Evolutionary conservation across 176 grass and related monocot genomes (phyloP).

Genomic region (Eleusine coracana): DNA sequence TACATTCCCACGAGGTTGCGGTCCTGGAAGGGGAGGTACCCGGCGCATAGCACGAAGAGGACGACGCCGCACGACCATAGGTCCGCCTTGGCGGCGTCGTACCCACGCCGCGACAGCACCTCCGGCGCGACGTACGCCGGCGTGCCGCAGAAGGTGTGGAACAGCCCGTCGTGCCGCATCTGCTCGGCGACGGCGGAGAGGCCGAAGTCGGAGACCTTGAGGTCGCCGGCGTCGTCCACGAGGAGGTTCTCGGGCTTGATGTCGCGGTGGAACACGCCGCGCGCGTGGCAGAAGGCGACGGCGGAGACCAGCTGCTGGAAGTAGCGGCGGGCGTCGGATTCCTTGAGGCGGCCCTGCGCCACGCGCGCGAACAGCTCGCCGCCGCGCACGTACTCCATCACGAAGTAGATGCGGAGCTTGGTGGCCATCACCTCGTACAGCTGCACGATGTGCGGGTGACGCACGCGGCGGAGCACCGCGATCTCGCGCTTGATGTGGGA

Average conservation of each 20-base stretch:
- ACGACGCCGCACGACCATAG: slow-evolving; percentile 97
- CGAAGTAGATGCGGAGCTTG: slow-evolving; percentile 96
- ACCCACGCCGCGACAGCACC: slow-evolving; percentile 73
- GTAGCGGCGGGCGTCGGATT: slow-evolving; percentile 71
- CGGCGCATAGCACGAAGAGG: slow-evolving; percentile 89
- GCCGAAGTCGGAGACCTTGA: slow-evolving; percentile 94
- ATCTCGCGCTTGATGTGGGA: slow-evolving; percentile 96
- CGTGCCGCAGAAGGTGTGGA: slow-evolving; percentile 98
- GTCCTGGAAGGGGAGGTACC: slow-evolving; percentile 87
- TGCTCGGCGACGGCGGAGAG: slow-evolving; percentile 84
- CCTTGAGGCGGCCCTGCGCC: slow-evolving; percentile 65
- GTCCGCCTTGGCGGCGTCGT: slow-evolving; percentile 78
- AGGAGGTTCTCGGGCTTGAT: slow-evolving; percentile 99
- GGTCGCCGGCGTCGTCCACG: slow-evolving; percentile 80
- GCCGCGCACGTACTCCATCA: slow-evolving; percentile 96
- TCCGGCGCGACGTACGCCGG: slow-evolving; percentile 96
- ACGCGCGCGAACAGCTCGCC: slow-evolving; percentile 94
- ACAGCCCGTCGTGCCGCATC: slow-evolving; percentile 78
- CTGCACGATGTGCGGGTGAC: slow-evolving; percentile 94
- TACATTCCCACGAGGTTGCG: slow-evolving; percentile 86
- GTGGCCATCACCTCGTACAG: slow-evolving; percentile 98
- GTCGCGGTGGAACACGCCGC: slow-evolving; percentile 91
- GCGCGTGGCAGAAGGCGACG: slow-evolving; percentile 94
- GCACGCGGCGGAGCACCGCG: slow-evolving; percentile 79
- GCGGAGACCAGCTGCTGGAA: slow-evolving; percentile 94